Percentiles rank a stretch among this genome's conserved stretches.
phyloP scores from a whole-genome alignment of 2,329 filamentous ascomycete genomes.

The Leptosphaerulina australis region DNA sequence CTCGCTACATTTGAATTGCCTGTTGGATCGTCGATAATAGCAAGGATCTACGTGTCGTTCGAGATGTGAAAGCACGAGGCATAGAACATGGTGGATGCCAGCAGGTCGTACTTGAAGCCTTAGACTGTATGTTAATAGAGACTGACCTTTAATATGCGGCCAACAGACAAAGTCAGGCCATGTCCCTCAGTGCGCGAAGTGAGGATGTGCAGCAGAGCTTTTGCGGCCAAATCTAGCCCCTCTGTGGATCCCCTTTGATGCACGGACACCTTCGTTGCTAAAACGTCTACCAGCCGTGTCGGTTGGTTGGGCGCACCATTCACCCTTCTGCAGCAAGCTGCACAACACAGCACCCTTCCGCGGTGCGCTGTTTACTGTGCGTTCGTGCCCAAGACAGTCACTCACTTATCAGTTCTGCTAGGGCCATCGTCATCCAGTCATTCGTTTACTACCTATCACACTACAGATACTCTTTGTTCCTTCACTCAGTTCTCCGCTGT shows the following conservation, averaged over 20 bases:
- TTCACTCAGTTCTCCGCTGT: slow-evolving; percentile 13
- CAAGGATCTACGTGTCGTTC: slow-evolving; percentile 1
- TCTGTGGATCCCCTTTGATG: slow-evolving; percentile 9
- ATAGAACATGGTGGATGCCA: slow-evolving; percentile 1
- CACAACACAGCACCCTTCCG: slow-evolving; percentile 14
- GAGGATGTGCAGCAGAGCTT: slow-evolving; percentile 20
- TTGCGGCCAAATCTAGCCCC: slow-evolving; percentile 14
- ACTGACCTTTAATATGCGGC: not conserved
- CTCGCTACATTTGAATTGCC: not conserved
- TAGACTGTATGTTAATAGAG: not conserved
- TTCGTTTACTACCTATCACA: slow-evolving; percentile 9
- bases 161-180: slow-evolving; percentile 18
- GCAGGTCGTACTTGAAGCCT: not conserved
- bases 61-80: not conserved
- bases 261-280: slow-evolving; percentile 8
- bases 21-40: slow-evolving; percentile 6
- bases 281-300: slow-evolving; percentile 15
- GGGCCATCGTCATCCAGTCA: slow-evolving; percentile 3
- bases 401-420: slow-evolving; percentile 5
- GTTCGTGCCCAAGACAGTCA: slow-evolving; percentile 12
- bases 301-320: slow-evolving; percentile 12
- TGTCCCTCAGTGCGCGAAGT: slow-evolving; percentile 13
- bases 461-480: not conserved
- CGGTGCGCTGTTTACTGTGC: slow-evolving; percentile 13
- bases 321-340: slow-evolving; percentile 15